These are phyloP conservation scores for Imleria badia DNA, from an alignment of 768 basidiomycete species.

Conservation along the genomic window DNA sequence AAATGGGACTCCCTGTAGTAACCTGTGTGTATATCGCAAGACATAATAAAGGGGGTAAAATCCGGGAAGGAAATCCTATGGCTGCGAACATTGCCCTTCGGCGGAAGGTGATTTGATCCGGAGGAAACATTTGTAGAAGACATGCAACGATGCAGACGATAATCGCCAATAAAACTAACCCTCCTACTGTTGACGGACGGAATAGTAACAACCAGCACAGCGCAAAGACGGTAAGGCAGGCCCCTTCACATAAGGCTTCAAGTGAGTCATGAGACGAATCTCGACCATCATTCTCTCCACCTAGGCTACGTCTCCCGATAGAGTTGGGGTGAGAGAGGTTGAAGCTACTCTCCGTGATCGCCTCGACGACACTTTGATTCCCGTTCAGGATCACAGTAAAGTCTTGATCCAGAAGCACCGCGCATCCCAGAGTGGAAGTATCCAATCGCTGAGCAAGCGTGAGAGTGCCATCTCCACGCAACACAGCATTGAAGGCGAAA, in stretches of 20 bases:
- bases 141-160: too few relatives aligned
- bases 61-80: not conserved
- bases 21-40: not conserved
- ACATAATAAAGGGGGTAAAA: not conserved
- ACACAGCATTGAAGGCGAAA: not conserved
- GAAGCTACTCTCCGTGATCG: slow-evolving; percentile 1
- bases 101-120: not conserved
- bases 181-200: not conserved
- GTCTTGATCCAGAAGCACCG: slow-evolving; percentile 1
- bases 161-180: too few relatives aligned
- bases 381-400: not conserved
- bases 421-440: not conserved
- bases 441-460: not conserved
- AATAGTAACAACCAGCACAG: not conserved
- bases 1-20: not conserved
- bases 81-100: not conserved
- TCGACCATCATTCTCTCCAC: not conserved
- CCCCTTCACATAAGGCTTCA: not conserved
- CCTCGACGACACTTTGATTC: not conserved
- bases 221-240: not conserved
- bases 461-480: slow-evolving; percentile 1
- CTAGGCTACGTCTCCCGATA: too few relatives aligned
- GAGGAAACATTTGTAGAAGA: not conserved
- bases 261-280: not conserved
- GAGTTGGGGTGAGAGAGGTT: not conserved